phyloP scores from a whole-genome alignment of 2,329 filamentous ascomycete genomes.

The Hypoxylon sp. region DNA sequence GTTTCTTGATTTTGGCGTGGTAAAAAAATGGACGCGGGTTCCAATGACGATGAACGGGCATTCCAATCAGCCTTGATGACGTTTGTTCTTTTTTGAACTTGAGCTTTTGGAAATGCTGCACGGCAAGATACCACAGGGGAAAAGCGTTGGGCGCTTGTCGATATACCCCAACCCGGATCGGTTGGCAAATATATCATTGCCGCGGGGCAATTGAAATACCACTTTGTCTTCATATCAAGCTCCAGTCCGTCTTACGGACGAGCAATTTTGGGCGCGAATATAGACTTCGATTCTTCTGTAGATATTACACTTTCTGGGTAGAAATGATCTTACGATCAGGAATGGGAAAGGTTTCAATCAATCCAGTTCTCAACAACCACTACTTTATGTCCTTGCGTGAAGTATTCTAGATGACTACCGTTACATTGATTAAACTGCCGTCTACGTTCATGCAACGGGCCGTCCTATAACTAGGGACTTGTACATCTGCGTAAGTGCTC shows the following conservation, averaged over 20 bases:
- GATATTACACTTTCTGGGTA: constrained; percentile 32
- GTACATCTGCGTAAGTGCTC: not conserved
- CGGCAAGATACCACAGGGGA: constrained; percentile 29
- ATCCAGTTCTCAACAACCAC: constrained; percentile 2
- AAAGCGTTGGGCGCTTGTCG: constrained; percentile 29
- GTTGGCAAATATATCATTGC: constrained; percentile 23
- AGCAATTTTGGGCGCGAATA: constrained; percentile 20
- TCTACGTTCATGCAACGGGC: not conserved
- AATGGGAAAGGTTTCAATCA: constrained; percentile 29
- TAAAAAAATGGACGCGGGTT: constrained; percentile 23
- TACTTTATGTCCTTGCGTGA: not conserved
- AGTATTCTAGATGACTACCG: not conserved
- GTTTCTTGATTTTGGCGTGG: constrained; percentile 28
- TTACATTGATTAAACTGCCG: not conserved
- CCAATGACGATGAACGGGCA: constrained; percentile 36
- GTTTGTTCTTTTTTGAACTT: constrained; percentile 29
- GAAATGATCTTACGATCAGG: constrained; percentile 24
- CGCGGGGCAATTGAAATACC: constrained; percentile 10
- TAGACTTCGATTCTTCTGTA: constrained; percentile 44
- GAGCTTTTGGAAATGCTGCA: constrained; percentile 16
- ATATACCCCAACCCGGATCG: constrained; percentile 26
- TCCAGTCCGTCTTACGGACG: constrained; percentile 8
- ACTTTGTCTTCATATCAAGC: constrained; percentile 16
- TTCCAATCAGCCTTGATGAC: constrained; percentile 36
- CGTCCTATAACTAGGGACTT: not conserved